These are phyloP conservation scores for Paraphoma chrysanthemicola DNA, from an alignment of 2,329 filamentous ascomycete species.

Conservation along the genomic window DNA sequence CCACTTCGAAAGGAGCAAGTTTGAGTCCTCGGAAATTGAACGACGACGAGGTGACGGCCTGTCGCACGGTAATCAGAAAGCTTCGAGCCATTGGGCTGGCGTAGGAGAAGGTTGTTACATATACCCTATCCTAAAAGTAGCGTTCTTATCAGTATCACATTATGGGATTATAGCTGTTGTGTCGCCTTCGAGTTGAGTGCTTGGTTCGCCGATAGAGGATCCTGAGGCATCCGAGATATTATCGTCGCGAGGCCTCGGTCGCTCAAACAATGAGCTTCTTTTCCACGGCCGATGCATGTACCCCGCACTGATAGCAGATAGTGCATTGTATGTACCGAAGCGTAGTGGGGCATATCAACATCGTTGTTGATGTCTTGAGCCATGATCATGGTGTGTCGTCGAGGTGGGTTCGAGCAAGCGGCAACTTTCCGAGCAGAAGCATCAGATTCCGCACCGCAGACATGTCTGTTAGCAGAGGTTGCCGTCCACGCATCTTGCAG, in stretches of 20 bases:
- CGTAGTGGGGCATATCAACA: no score
- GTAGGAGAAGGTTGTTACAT: no score
- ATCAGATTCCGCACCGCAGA: not conserved
- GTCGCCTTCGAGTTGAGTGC: no score
- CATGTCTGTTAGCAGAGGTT: not conserved
- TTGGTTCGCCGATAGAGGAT: no score
- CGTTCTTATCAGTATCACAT: no score
- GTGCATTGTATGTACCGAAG: not conserved
- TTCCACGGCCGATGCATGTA: conserved; percentile 28
- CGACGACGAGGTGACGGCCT: no score
- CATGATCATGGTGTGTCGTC: not conserved
- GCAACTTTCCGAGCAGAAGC: not conserved
- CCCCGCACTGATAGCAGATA: conserved; percentile 16
- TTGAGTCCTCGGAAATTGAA: not conserved
- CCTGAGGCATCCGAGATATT: conserved; percentile 28
- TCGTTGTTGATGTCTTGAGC: no score
- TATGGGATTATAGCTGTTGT: no score
- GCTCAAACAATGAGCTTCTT: conserved; percentile 10
- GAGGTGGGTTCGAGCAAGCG: not conserved
- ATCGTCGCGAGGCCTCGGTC: conserved; percentile 33
- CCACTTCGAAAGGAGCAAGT: conserved; percentile 5
- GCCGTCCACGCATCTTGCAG: not conserved
- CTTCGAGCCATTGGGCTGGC: no score
- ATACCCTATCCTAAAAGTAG: no score
- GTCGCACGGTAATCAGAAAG: no score